These are phyloP conservation scores for Begonia masoniana DNA, from an alignment of 306 rosid species.

Conservation along the genomic window DNA sequence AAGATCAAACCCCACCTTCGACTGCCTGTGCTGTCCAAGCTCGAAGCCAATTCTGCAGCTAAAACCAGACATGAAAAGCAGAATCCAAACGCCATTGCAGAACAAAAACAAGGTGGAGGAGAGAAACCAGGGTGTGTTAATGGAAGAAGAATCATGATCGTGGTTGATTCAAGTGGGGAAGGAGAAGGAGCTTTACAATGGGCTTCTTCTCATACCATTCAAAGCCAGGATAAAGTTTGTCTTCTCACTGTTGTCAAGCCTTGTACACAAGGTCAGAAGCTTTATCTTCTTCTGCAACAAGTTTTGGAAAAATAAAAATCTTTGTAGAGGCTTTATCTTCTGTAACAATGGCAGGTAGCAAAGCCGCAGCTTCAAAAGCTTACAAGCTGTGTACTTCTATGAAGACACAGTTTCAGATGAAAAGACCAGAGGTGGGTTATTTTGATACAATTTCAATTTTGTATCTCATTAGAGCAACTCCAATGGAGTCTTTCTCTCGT, in stretches of 20 bases:
- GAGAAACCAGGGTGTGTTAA: slow-evolving; percentile 23
- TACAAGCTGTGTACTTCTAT: slow-evolving; percentile 53
- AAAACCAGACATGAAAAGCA: slow-evolving; percentile 16
- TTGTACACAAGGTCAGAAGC: slow-evolving; percentile 44
- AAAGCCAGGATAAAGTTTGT: slow-evolving; percentile 54
- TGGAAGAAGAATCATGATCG: slow-evolving; percentile 77
- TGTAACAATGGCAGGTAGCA: slow-evolving; percentile 25
- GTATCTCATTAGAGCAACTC: not conserved
- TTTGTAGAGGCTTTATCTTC: not conserved
- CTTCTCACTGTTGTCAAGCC: slow-evolving; percentile 69
- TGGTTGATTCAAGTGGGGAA: slow-evolving; percentile 81
- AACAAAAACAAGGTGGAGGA: slow-evolving; percentile 8
- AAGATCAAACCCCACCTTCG: slow-evolving; percentile 79
- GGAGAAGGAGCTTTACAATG: slow-evolving; percentile 80
- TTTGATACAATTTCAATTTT: not conserved
- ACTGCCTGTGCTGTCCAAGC: slow-evolving; percentile 43
- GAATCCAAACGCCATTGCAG: slow-evolving; percentile 10
- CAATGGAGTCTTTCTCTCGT: no score
- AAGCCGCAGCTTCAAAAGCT: slow-evolving; percentile 44
- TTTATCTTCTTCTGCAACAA: not conserved
- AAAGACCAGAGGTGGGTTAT: slow-evolving; percentile 68
- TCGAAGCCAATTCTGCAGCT: slow-evolving; percentile 7
- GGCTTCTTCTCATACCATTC: slow-evolving; percentile 83
- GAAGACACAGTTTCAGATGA: slow-evolving; percentile 44
- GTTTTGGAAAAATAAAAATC: not conserved